These are phyloP conservation scores for Candida nemodendra DNA, from an alignment of 805 yeast genomes.

Conservation along the genomic window DNA sequence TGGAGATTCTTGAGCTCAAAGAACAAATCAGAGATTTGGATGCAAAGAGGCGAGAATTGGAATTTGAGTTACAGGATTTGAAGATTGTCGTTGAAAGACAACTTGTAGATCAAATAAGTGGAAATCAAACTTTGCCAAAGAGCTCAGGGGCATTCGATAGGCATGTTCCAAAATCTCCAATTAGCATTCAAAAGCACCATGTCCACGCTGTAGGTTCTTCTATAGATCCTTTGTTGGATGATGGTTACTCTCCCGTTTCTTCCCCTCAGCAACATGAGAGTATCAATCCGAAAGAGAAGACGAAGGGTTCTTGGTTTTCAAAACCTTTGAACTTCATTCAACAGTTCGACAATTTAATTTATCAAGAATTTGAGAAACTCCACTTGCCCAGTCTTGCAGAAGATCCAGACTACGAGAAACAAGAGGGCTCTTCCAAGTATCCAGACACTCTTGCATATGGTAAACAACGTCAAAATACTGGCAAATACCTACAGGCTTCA, in stretches of 20 bases:
- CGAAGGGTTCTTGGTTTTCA: constrained; percentile 35
- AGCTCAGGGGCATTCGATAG: constrained; percentile 8
- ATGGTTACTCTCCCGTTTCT: constrained; percentile 12
- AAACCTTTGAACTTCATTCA: constrained; percentile 62
- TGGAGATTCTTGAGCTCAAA: constrained; percentile 63
- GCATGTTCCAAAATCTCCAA: constrained; percentile 24
- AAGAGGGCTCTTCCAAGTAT: background rate
- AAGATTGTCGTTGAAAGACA: constrained; percentile 47
- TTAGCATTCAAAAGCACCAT: constrained; percentile 12
- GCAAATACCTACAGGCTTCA: constrained; percentile 4
- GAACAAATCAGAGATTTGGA: constrained; percentile 49
- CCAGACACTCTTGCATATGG: constrained; percentile 5
- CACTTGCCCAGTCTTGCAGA: constrained; percentile 34
- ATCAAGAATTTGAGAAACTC: constrained; percentile 61
- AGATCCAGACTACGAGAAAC: constrained; percentile 7
- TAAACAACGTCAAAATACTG: constrained; percentile 4
- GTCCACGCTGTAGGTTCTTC: constrained; percentile 15
- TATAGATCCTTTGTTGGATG: constrained; percentile 25
- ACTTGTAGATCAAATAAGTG: constrained; percentile 40
- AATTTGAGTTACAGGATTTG: constrained; percentile 49
- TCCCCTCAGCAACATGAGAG: constrained; percentile 4
- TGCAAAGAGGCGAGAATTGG: constrained; percentile 39
- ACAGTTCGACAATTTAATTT: constrained; percentile 65
- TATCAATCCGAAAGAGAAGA: constrained; percentile 20
- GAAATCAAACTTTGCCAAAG: constrained; percentile 1